Conservation (phyloP, 768 basidiomycete species). For the Lyophyllum decastes region DNA sequence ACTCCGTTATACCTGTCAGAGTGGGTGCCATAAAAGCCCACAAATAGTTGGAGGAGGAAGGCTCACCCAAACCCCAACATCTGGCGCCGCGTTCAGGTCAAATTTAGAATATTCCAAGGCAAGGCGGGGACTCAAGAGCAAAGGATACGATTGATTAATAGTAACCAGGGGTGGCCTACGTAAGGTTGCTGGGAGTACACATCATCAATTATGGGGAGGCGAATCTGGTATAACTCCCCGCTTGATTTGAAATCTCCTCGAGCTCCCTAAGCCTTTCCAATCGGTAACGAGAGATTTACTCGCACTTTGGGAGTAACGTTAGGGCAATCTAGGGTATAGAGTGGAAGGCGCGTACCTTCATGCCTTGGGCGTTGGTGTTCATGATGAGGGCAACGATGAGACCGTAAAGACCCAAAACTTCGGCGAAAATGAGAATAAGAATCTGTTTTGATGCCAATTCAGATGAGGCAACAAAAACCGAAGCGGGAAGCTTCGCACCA, state of each 20-base stretch:
- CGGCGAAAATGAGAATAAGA: conserved; percentile 96
- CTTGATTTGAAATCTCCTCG: background rate
- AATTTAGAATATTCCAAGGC: background rate
- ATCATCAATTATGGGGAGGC: conserved; percentile 16
- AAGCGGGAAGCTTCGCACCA: conserved; percentile 51
- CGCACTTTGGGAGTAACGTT: conserved; percentile 2
- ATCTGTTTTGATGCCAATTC: conserved; percentile 49
- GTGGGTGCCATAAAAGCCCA: background rate
- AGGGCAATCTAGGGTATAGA: background rate
- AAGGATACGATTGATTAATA: conserved; percentile 16
- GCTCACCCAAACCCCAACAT: background rate
- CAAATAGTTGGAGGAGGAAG: background rate
- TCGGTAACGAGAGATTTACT: background rate
- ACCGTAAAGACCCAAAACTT: conserved; percentile 58
- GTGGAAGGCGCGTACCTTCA: conserved; percentile 15
- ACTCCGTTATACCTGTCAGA: background rate
- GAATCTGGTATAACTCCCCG: conserved; percentile 15
- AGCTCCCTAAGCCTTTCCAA: conserved; percentile 2
- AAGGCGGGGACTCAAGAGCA: background rate
- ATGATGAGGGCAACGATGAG: conserved; percentile 96
- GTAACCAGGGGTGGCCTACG: conserved; percentile 13
- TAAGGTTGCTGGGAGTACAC: conserved; percentile 12
- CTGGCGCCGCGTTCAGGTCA: background rate
- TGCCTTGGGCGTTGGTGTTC: conserved; percentile 65
- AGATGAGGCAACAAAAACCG: background rate